Evolutionary conservation across 176 grass and related monocot genomes (phyloP), one percentile per base, ranked within the genome.

Genomic region (Alopecurus myosuroides): DNA sequence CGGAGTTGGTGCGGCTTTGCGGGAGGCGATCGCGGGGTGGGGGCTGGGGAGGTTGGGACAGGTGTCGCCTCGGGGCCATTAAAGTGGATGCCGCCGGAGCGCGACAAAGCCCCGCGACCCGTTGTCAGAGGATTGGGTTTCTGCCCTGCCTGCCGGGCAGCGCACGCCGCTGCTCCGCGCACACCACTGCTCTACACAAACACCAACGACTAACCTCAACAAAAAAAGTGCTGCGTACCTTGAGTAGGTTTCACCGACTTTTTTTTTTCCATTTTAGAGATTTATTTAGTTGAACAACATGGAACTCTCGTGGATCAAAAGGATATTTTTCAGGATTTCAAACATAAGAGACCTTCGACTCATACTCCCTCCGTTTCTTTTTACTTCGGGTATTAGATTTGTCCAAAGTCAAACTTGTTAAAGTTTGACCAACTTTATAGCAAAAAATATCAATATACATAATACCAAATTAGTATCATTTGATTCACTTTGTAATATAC

Each of bases 11-110:
- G 83, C 92, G 83, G 87, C 62, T 82, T 79, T 68, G 77, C 6
- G 82, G 77, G 81, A 89, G 84, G 71, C 70, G 92, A 87, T 91
- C 70, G 87, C 86, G 80, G n/a, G n/a, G n/a, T n/a, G n/a, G n/a
- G n/a, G n/a, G n/a, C n/a, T n/a, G n/a, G 30, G 53, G 77, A 25
- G 20, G 77, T 56, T 31, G 31, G 83, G 80, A 79, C 92, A 94
- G 81, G 85, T 94, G 92, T 94, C 90, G 74, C 66, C 56, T 86
- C 46, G 84, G 87, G 84, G 82, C 46, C 46, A 84, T 67, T 78
- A 74, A 85, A 87, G 62, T 63, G 76, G 71, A 39, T 65, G 84
- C 58, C 48, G 75, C 49, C 65, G 75, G 56, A 82, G 57, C 10
- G 20, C 80, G 75, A 80, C 79, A 79, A 81, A 30, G 71, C 41